Evolutionary conservation across 148 eudicot species (phyloP), one percentile per base, ranked within the genome.

Genomic region (Silene conica): DNA sequence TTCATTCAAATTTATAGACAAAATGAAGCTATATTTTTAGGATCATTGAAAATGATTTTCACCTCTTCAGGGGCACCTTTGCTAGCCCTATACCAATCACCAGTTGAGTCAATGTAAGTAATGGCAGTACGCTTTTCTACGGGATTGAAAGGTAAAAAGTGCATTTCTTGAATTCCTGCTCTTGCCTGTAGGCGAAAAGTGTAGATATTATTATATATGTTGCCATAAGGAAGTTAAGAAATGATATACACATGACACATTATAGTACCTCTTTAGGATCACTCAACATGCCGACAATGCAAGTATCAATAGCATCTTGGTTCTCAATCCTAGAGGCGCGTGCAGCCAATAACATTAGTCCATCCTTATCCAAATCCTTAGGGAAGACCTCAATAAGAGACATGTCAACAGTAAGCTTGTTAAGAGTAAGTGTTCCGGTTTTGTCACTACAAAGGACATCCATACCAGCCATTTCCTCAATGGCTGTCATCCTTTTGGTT

Each of bases 31-130:
- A 12, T 48, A 48, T 48, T 9, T 46, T 8, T 28, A 28, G 5
- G 5, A 5, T 63, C 18, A 16, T 28, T 64, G 8, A 14, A 28
- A 14, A 26, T 25, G 0, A 2, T 16, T 28, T 63, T 12, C 82
- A 90, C 96, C 84, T 91, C 87, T 70, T 91, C 96, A 41, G 96
- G 96, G 55, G 96, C 93, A 82, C 96, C 96, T 83, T 91, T 91
- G 85, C 93, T 89, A 68, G 79, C 73, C 72, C 96, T 87, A 65
- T 87, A 89, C 96, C 96, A 91, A 54, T 79, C 57, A n/a, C 91
- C 96, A 52, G 76, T 21, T 13, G 82, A 41, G 72, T 87, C 93
- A 8, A 85, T 74, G 78, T 89, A 91, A 58, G 96, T 91, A 19
- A 89, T 87, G 55, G 93, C 93, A 43, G 93, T 91, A 54, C 96